Conservation (phyloP, 495 filamentous ascomycete species). For the Tuber borchii region DNA sequence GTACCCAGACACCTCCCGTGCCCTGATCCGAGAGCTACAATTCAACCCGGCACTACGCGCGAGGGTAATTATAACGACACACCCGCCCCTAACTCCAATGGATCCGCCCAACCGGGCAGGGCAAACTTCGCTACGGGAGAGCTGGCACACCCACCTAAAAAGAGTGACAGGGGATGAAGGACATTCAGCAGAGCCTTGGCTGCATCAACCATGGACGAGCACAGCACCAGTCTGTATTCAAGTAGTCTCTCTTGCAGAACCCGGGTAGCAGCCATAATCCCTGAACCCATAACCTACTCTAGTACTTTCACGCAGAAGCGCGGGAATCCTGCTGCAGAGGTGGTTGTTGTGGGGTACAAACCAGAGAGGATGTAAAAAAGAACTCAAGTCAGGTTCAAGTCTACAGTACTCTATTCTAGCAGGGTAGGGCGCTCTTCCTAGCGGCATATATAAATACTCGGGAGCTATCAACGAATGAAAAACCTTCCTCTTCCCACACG, state of each 20-base stretch:
- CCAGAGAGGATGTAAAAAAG: background rate
- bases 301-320: background rate
- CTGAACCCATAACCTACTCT: background rate
- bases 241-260: background rate
- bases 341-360: background rate
- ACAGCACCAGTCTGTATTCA: no score
- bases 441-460: background rate
- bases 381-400: background rate
- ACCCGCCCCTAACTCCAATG: background rate
- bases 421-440: background rate
- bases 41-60: background rate
- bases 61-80: no score
- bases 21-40: background rate
- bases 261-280: no score
- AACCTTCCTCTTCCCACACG: background rate
- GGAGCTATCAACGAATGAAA: background rate
- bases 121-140: background rate
- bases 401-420: no score
- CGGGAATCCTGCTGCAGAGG: background rate
- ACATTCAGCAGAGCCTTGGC: background rate
- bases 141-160: background rate
- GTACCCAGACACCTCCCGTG: background rate
- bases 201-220: no score
- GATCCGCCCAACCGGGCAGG: background rate
- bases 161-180: background rate